These are phyloP conservation scores for Pancytospora epiphaga DNA, from an alignment of 371 early-diverging fungal species.

Conservation along the genomic window DNA sequence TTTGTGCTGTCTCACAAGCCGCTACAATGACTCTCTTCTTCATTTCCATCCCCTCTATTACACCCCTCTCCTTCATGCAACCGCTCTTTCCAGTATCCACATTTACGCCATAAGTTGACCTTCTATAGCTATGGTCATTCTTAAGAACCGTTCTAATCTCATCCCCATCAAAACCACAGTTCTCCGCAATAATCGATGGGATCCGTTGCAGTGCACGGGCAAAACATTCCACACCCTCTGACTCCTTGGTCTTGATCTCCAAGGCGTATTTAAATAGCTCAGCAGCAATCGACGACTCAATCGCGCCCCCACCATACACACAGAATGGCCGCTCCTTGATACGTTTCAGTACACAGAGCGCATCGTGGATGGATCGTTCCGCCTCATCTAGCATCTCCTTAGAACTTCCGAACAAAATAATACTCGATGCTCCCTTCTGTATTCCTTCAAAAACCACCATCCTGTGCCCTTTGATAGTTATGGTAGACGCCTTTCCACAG, in stretches of 20 bases:
- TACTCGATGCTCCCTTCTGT: slow-evolving; percentile 88
- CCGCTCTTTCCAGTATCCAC: slow-evolving; percentile 64
- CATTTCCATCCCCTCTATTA: slow-evolving; percentile 90
- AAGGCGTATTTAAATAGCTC: slow-evolving; percentile 81
- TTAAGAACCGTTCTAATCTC: slow-evolving; percentile 78
- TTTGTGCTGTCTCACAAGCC: slow-evolving; percentile 93
- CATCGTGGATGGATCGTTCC: slow-evolving; percentile 94
- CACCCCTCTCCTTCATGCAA: slow-evolving; percentile 74
- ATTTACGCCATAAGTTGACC: slow-evolving; percentile 70
- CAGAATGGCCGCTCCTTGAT: slow-evolving; percentile 77
- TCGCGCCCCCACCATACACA: slow-evolving; percentile 76
- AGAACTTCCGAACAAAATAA: slow-evolving; percentile 91
- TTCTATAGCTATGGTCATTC: slow-evolving; percentile 77
- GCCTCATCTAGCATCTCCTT: slow-evolving; percentile 93
- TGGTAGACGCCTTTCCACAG: slow-evolving; percentile 85
- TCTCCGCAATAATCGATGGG: slow-evolving; percentile 90
- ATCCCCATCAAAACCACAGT: slow-evolving; percentile 89
- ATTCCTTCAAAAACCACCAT: slow-evolving; percentile 72
- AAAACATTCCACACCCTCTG: slow-evolving; percentile 89
- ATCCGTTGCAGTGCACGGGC: slow-evolving; percentile 84
- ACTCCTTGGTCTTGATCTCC: slow-evolving; percentile 78
- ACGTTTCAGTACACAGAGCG: slow-evolving; percentile 85
- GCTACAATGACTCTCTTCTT: slow-evolving; percentile 87
- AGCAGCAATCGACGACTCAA: slow-evolving; percentile 86
- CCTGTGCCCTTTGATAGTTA: slow-evolving; percentile 88